Base-by-base conservation (phyloP, 2,329 filamentous ascomycete genomes). In the Trichoderma aggressivum region DNA sequence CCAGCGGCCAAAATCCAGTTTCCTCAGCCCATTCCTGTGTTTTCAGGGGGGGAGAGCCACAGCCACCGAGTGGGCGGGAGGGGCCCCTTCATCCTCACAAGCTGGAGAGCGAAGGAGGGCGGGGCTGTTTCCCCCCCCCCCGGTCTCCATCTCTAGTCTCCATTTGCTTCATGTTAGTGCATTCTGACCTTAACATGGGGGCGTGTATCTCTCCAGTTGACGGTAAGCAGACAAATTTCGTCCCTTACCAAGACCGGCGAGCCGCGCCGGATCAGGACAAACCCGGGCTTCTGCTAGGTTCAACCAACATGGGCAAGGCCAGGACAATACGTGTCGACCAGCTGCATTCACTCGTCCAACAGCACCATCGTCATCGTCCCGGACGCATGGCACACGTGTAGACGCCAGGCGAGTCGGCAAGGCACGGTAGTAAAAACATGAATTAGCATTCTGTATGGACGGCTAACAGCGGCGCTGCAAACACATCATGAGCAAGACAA, bases 241-340 rank as follows among this genome's bases (percentile, higher is more conserved):
- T 60, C 39, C 65, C 56, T 69, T 69, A 60, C 65, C 65, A 34
- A 36, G 65, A 69, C n/a, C 65, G 56, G 65, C 65, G 65, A 61
- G 65, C 65, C 36, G 50, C 65, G n/a, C 65, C 56, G 65, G 26
- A 69, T 69, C 56, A 60, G 65, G 65, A 24, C 39, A 62, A 55
- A 43, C 36, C 59, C n/a, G n/a, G 39, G 50, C 28, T n/a, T 26
- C 21, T 28, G 32, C n/a, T 59, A 56, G 59, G 59, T 16, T 30
- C 30, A 43, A 43, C 43, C 56, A 62, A 62, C 32, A 56, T 58
- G 56, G 58, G 55, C 10, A 43, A 32, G 24, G 8, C 47, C 58
- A 56, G 59, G 50, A 62, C 59, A 63, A 62, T 62, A 39, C 67
- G 47, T 62, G 30, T 56, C 28, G 21, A 11, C 43, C n/a, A 26